A percentile compares a stretch with the other conserved stretches of the same genome.
These are phyloP conservation scores for Protea cynaroides DNA, from an alignment of 164 flowering plant species.

Conservation along the genomic window DNA sequence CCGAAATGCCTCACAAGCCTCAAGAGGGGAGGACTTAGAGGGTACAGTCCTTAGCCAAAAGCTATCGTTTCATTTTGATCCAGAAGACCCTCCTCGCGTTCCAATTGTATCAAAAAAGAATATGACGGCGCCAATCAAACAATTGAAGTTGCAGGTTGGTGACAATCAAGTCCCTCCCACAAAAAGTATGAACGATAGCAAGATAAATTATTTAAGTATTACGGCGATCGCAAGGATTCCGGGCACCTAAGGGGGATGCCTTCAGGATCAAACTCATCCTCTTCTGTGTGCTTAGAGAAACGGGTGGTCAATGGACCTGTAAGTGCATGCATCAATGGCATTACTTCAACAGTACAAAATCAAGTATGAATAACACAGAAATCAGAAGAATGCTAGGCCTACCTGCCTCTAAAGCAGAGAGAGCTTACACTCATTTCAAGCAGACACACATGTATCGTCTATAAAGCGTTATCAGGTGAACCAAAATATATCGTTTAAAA, in stretches of 20 bases:
- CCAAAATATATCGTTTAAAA: no score
- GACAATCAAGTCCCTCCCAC: neutral
- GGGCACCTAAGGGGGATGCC: slow-evolving; percentile 36
- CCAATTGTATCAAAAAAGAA: no score
- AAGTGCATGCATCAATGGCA: neutral
- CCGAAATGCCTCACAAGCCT: neutral
- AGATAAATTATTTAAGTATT: neutral
- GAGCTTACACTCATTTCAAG: no score
- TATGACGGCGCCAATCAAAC: neutral
- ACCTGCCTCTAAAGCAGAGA: no score
- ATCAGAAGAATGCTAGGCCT: no score
- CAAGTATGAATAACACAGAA: no score
- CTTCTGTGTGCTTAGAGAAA: slow-evolving; percentile 29
- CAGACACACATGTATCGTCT: no score
- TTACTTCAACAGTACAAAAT: neutral
- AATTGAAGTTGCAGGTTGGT: neutral
- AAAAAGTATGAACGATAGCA: neutral
- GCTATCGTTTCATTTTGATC: neutral
- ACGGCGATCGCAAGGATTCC: slow-evolving; percentile 21
- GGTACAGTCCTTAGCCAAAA: no score
- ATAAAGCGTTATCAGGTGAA: no score
- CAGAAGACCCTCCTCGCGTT: neutral
- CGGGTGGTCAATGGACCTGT: slow-evolving; percentile 17
- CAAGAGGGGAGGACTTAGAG: no score
- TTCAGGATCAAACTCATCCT: slow-evolving; percentile 33